A percentile compares a stretch with the other conserved stretches of the same genome.
These are phyloP conservation scores for Pseudomicrostroma phylloplanum DNA, from an alignment of 1,284 basidiomycete genomes.

Conservation along the genomic window DNA sequence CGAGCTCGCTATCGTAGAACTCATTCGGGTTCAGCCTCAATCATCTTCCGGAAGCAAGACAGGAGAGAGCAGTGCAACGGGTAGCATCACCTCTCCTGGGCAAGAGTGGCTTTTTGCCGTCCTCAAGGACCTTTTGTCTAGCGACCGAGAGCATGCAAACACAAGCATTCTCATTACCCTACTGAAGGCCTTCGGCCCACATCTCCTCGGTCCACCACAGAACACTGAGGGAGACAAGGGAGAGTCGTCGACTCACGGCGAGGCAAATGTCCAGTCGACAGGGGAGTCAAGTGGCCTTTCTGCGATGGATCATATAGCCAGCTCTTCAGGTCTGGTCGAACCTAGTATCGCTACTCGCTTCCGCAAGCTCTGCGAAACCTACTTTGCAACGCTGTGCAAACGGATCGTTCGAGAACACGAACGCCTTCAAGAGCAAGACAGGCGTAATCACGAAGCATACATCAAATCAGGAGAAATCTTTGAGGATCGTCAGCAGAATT, in stretches of 20 bases:
- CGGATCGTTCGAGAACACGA: slow-evolving; percentile 84
- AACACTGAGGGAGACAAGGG: neutral
- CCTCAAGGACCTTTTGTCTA: slow-evolving; percentile 64
- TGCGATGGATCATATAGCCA: too few species aligned
- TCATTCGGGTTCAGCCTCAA: slow-evolving; percentile 48
- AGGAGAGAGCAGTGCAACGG: neutral
- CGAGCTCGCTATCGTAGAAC: slow-evolving; percentile 79
- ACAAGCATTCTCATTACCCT: slow-evolving; percentile 75
- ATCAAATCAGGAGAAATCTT: slow-evolving; percentile 98
- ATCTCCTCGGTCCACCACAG: slow-evolving; percentile 62
- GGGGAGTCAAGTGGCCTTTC: too few species aligned
- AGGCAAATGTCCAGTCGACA: neutral
- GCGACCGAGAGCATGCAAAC: slow-evolving; percentile 76
- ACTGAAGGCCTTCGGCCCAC: slow-evolving; percentile 72
- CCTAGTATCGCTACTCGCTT: slow-evolving; percentile 68
- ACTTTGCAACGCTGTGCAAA: slow-evolving; percentile 84
- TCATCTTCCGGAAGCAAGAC: slow-evolving; percentile 6
- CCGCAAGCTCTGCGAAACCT: slow-evolving; percentile 83
- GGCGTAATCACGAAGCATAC: slow-evolving; percentile 93
- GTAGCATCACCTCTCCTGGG: slow-evolving; percentile 12
- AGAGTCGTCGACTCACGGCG: neutral
- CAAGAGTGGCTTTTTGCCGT: slow-evolving; percentile 59
- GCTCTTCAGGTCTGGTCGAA: neutral
- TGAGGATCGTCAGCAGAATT: slow-evolving; percentile 94
- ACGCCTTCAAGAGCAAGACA: slow-evolving; percentile 92